These are phyloP conservation scores for Dactylis glomerata DNA, from an alignment of 176 grass and related monocot genomes.

Conservation along the genomic window DNA sequence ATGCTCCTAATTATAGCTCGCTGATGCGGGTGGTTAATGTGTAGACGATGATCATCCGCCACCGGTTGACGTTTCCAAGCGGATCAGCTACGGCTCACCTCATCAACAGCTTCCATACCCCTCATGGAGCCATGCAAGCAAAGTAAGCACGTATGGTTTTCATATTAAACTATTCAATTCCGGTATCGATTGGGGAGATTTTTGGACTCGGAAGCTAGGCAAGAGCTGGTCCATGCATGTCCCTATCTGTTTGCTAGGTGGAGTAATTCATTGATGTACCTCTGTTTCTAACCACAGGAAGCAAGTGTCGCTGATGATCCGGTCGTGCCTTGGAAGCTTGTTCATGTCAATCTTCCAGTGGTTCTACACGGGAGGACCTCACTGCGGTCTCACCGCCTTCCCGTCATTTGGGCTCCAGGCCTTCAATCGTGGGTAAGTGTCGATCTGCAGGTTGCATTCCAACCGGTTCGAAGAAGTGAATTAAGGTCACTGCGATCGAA, in stretches of 20 bases:
- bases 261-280: not conserved
- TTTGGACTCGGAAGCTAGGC: not conserved
- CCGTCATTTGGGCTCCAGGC: slow-evolving; percentile 61
- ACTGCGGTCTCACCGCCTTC: slow-evolving; percentile 64
- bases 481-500: not conserved
- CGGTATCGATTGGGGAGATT: not conserved
- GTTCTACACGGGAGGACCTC: slow-evolving; percentile 60
- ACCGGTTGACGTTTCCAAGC: slow-evolving; percentile 75
- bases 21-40: slow-evolving; percentile 15
- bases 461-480: not conserved
- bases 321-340: slow-evolving; percentile 46
- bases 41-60: slow-evolving; percentile 72
- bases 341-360: slow-evolving; percentile 69
- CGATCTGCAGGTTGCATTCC: not conserved
- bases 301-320: slow-evolving; percentile 58
- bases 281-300: slow-evolving; percentile 25
- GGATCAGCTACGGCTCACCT: slow-evolving; percentile 76
- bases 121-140: slow-evolving; percentile 47
- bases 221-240: not conserved
- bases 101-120: slow-evolving; percentile 85
- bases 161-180: not conserved
- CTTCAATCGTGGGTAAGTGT: slow-evolving; percentile 41
- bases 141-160: slow-evolving; percentile 33
- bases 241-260: not conserved
- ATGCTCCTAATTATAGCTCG: not conserved